A percentile compares a stretch with the other conserved stretches of the same genome.
phyloP scores from a whole-genome alignment of 495 filamentous ascomycete species.

The Evansstolkia leycettana region DNA sequence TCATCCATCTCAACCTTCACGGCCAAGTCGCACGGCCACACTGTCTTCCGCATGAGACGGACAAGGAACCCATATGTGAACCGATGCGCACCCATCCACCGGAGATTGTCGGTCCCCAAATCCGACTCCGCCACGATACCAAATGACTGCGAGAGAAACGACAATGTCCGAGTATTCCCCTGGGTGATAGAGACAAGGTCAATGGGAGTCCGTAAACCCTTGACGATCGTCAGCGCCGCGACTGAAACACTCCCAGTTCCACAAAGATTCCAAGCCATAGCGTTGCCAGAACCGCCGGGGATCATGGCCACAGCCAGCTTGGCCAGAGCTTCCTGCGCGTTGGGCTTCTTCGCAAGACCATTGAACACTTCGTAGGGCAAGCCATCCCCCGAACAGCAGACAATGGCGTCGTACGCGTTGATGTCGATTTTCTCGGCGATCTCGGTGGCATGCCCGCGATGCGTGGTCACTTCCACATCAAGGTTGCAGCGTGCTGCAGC shows the following conservation, averaged over 20 bases:
- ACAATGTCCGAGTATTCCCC: constrained; percentile 54
- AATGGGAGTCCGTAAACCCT: constrained; percentile 67
- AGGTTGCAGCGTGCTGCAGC: constrained; percentile 67
- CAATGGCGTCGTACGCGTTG: constrained; percentile 66
- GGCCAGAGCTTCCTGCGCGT: constrained; percentile 61
- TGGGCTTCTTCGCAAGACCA: constrained; percentile 61
- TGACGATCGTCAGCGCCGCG: constrained; percentile 71
- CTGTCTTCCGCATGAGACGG: constrained; percentile 54
- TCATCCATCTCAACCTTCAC: constrained; percentile 68
- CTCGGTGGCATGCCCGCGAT: constrained; percentile 65
- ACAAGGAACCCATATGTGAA: constrained; percentile 77
- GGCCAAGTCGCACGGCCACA: constrained; percentile 83
- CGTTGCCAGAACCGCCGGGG: constrained; percentile 89
- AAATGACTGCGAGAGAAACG: constrained; percentile 83
- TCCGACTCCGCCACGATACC: constrained; percentile 87
- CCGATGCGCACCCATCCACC: constrained; percentile 80
- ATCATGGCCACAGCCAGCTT: constrained; percentile 81
- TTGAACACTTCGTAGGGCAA: constrained; percentile 92
- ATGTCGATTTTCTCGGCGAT: constrained; percentile 72
- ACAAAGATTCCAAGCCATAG: constrained; percentile 80
- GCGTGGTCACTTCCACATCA: constrained; percentile 61
- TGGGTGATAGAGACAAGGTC: constrained; percentile 87
- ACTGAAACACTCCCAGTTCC: constrained; percentile 66
- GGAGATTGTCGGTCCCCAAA: constrained; percentile 74
- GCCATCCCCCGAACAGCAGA: constrained; percentile 88